Evolutionary conservation across 2,329 filamentous ascomycete genomes (phyloP), one percentile per base, ranked within the genome.

Genomic region (Corinectria fuckeliana): DNA sequence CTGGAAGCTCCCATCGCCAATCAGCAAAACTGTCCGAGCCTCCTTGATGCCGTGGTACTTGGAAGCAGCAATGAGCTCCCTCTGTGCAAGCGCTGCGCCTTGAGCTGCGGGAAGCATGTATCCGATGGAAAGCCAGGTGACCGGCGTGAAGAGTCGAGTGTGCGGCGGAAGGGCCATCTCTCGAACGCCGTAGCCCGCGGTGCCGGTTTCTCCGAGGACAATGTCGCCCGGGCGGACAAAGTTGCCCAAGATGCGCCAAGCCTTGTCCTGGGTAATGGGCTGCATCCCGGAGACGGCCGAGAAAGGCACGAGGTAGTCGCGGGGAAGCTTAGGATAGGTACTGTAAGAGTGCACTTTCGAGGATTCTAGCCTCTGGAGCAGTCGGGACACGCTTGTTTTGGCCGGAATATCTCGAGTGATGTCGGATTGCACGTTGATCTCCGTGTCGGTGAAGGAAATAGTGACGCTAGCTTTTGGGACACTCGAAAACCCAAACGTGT

Each of bases 1-100:
- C 63, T 89, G 84, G 58, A 90, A 81, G 61, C 85, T 87, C 3
- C 87, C 88, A 51, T 89, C 87, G 5, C 86, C 87, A 30, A 87
- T 87, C 60, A 87, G 79, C 2, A 88, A 73, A 9, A 88, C 78
- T 0, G 85, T 84, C 13, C 72, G 71, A 6, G 73, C 67, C 9
- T 60, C 54, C 13, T 60, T 55, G 14, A 67, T 14, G n/a, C 59
- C 61, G 16, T 65, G 45, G 34, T 64, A 67, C 2, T 63, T 49
- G 3, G 58, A 60, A 2, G 61, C 52, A 5, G 59, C 50, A 11
- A 64, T 59, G 3, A 81, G 68, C 56, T 87, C 84, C 18, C 74
- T 72, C 3, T 82, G 78, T 0, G 88, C 88, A 0, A 87, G 74
- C 0, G 82, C 80, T 0, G 82, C 82, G 3, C 85, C 85, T 20